Evolutionary conservation across 2,329 filamentous ascomycete species (phyloP).

Genomic region (Coniochaeta sp.): DNA sequence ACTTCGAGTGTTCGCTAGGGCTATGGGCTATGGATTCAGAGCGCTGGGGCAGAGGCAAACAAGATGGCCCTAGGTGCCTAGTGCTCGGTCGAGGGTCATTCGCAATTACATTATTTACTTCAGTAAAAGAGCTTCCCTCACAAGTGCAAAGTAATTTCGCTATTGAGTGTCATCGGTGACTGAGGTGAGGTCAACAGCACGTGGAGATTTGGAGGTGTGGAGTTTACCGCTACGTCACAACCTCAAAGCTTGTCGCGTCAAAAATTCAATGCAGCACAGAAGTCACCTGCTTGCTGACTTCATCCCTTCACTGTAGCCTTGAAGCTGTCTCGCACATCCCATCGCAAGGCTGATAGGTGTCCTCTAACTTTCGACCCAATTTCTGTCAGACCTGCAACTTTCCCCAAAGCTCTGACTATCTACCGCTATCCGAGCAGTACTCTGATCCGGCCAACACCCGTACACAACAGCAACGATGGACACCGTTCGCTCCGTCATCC

Average conservation of each 20-base stretch:
- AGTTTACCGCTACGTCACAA: background rate
- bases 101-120: too few species aligned
- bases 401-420: background rate
- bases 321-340: background rate
- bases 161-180: too few species aligned
- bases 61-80: too few species aligned
- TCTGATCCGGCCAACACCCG: background rate
- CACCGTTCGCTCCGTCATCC: conserved; percentile 50
- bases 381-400: background rate
- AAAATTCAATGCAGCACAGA: background rate
- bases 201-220: background rate
- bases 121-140: too few species aligned
- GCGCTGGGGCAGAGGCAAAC: too few species aligned
- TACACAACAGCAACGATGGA: conserved; percentile 42
- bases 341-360: background rate
- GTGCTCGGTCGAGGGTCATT: too few species aligned
- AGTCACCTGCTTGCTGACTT: background rate
- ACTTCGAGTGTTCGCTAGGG: background rate
- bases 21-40: too few species aligned
- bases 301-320: background rate
- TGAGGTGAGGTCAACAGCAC: background rate
- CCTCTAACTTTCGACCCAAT: background rate
- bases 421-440: background rate
- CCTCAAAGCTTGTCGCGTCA: background rate
- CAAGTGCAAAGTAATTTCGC: too few species aligned